Conservation (phyloP, 83 land plant genomes). For the Larix sibirica region DNA sequence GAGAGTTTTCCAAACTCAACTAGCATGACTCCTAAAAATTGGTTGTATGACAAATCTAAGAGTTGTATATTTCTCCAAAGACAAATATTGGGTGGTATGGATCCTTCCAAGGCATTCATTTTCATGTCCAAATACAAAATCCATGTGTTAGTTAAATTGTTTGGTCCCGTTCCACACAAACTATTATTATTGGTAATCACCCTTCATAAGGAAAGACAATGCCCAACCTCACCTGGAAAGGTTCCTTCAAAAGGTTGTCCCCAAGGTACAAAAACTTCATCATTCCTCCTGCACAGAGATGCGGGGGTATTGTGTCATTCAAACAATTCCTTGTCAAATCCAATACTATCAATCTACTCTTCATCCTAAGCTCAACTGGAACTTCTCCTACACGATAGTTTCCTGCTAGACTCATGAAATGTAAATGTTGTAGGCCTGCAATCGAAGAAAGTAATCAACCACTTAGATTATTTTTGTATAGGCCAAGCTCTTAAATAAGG, state of each 20-base stretch:
- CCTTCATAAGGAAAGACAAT: constrained; percentile 26
- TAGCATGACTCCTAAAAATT: constrained; percentile 26
- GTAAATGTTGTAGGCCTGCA: constrained; percentile 11
- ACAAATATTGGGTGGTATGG: constrained; percentile 25
- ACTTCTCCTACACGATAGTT: constrained; percentile 37
- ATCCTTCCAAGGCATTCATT: constrained; percentile 29
- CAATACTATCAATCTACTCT: constrained; percentile 14
- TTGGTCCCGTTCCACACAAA: constrained; percentile 30
- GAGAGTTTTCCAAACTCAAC: constrained; percentile 31
- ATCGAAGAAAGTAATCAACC: constrained; percentile 36
- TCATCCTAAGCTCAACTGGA: constrained; percentile 27
- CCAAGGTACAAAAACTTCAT: constrained; percentile 23
- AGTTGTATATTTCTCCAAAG: constrained; percentile 24
- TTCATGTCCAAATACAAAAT: constrained; percentile 31
- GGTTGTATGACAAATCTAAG: constrained; percentile 33
- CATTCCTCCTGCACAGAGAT: constrained; percentile 17
- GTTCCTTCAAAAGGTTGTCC: constrained; percentile 24
- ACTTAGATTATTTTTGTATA: constrained; percentile 37
- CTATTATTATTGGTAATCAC: constrained; percentile 29
- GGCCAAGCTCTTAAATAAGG: constrained; percentile 21
- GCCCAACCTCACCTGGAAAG: constrained; percentile 24
- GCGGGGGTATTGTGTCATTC: constrained; percentile 23
- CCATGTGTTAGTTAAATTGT: constrained; percentile 17
- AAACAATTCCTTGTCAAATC: constrained; percentile 32
- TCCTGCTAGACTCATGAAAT: constrained; percentile 25